A percentile compares a stretch with the other conserved stretches of the same genome.
These are phyloP conservation scores for Chionographis japonica DNA, from an alignment of 106 monocot genomes.

Conservation along the genomic window DNA sequence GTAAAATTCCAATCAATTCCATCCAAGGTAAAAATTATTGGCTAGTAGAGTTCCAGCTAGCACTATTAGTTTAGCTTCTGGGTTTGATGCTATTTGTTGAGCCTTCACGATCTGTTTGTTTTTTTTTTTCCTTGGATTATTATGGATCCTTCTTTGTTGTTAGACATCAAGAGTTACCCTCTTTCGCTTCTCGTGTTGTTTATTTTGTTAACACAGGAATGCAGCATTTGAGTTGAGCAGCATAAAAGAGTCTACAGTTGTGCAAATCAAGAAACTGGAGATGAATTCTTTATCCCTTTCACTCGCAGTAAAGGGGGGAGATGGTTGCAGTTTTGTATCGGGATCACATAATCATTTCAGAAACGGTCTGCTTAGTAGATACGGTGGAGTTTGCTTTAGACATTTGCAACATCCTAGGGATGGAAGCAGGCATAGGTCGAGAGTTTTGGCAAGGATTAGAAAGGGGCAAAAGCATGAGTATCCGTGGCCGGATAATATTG, in stretches of 20 bases:
- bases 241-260: neutral
- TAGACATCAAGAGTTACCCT: too few species aligned
- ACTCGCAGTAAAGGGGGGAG: constrained; percentile 28
- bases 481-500: constrained; percentile 71
- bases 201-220: neutral
- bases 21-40: too few species aligned
- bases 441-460: constrained; percentile 43
- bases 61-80: too few species aligned
- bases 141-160: too few species aligned
- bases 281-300: constrained; percentile 53
- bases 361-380: constrained; percentile 21
- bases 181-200: neutral
- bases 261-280: constrained; percentile 3
- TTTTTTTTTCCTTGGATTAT: too few species aligned
- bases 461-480: constrained; percentile 76
- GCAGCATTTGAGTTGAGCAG: neutral
- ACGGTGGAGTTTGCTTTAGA: constrained; percentile 37
- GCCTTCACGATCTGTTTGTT: too few species aligned
- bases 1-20: too few species aligned
- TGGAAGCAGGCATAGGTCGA: constrained; percentile 15
- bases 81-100: too few species aligned
- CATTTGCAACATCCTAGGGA: constrained; percentile 12
- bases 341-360: constrained; percentile 35
- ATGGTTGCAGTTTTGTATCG: constrained; percentile 48
- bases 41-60: too few species aligned